Evolutionary conservation across 2,329 filamentous ascomycete genomes (phyloP), one percentile per base, ranked within the genome.

Genomic region (Shiraia bambusicola): DNA sequence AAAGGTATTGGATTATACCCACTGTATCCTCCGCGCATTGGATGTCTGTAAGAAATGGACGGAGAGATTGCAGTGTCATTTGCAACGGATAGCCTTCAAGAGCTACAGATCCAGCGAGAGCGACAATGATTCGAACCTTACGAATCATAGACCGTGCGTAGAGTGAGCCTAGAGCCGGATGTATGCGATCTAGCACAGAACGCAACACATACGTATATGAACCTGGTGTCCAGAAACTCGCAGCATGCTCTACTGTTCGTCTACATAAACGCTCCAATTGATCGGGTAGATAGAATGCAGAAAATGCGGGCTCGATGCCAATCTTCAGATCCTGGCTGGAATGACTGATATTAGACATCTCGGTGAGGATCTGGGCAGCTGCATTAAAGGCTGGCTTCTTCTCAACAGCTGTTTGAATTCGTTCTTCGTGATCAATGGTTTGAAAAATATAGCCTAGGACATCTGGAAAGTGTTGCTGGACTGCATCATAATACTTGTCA

Each of bases 11-110:
- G 45, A 87, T 83, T 25, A 98, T 80, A 0, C 91, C 92, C 31
- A 97, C 76, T 1, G 88, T 84, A 71, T 98, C 93, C 60, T 95
- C 88, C 8, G 91, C 87, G 66, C 92, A 97, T 60, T 94, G 86
- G 0, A 84, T 78, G 54, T 97, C 86, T 1, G 85, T 84, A 5
- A 97, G 74, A 52, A 90, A 94, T 0, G 83, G 82, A 8, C 86
- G 79, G 14, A 95, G 75, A 1, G 87, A 85, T 57, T 90, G 87
- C 2, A 98, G 76, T 0, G 95, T 76, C 87, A 96, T 93, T 66
- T 98, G 88, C 11, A 96, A 67, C 9, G 89, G 87, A 61, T 97
- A 97, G 0, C 86, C 87, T 28, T 81, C 73, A 16, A 86, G 75
- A n/a, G 87, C 87, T 36, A 83, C 76, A 1, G 80, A 66, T 0